A percentile compares a stretch with the other conserved stretches of the same genome.
These are phyloP conservation scores for Astragalus membranaceus DNA, from an alignment of 306 rosid genomes.

Conservation along the genomic window DNA sequence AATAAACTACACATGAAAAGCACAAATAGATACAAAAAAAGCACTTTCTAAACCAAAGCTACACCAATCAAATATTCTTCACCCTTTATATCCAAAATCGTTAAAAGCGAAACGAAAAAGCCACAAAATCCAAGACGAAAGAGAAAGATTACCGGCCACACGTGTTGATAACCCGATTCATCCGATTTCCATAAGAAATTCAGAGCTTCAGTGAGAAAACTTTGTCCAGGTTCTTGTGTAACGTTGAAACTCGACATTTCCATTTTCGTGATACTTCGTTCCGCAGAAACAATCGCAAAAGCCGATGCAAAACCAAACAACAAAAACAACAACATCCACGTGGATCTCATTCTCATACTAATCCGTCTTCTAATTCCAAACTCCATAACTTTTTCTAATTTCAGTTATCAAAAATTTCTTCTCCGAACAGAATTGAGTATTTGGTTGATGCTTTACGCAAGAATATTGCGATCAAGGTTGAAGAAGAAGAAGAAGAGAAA, in stretches of 20 bases:
- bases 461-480: no score
- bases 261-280: slow-evolving; percentile 37
- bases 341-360: slow-evolving; percentile 39
- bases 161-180: slow-evolving; percentile 48
- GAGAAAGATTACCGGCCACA: slow-evolving; percentile 66
- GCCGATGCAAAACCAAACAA: slow-evolving; percentile 32
- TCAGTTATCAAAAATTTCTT: no score
- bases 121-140: not conserved
- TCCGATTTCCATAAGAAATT: slow-evolving; percentile 64
- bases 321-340: slow-evolving; percentile 30
- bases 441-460: no score
- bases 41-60: not conserved
- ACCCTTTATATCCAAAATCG: no score
- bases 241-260: slow-evolving; percentile 18
- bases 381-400: not conserved
- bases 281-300: slow-evolving; percentile 51
- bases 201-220: slow-evolving; percentile 26
- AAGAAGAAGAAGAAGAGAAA: no score
- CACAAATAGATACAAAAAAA: not conserved
- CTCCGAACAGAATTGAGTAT: no score
- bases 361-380: slow-evolving; percentile 23
- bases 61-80: not conserved
- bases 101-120: not conserved
- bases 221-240: not conserved
- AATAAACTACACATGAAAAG: no score